A percentile compares a stretch with the other conserved stretches of the same genome.
Evolutionary conservation across 176 grass and related monocot species (phyloP).

Genomic region (Lolium perenne): DNA sequence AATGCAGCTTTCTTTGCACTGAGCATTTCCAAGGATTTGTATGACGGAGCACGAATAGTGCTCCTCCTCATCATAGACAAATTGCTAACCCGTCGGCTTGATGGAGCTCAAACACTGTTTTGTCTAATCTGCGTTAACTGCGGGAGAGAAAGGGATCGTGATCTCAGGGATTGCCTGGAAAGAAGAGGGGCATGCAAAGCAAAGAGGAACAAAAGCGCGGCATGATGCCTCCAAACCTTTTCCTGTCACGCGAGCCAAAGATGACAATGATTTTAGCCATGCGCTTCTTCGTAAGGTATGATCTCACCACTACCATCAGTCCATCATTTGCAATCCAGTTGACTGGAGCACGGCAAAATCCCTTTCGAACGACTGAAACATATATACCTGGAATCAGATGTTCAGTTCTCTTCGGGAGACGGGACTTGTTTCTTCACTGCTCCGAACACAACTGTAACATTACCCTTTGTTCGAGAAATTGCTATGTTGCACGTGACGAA

Average conservation of each 20-base stretch:
- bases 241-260: slow-evolving; percentile 45
- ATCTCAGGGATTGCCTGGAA: slow-evolving; percentile 14
- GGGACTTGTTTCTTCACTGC: background rate
- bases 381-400: background rate
- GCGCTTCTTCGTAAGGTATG: slow-evolving; percentile 3
- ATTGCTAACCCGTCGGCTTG: background rate
- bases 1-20: background rate
- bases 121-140: background rate
- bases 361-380: slow-evolving; percentile 7
- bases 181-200: slow-evolving; percentile 17
- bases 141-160: background rate
- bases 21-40: background rate
- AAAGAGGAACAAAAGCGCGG: slow-evolving; percentile 17
- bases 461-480: background rate
- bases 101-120: background rate
- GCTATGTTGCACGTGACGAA: background rate
- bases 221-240: slow-evolving; percentile 44
- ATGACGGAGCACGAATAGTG: background rate
- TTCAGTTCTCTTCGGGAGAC: too few species aligned
- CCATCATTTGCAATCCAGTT: background rate
- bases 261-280: slow-evolving; percentile 42
- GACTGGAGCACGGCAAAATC: background rate
- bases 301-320: slow-evolving; percentile 2
- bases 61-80: background rate
- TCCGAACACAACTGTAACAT: background rate